Base-by-base conservation (phyloP, 139 green algal species). In the Tetradesmus obliquus region DNA sequence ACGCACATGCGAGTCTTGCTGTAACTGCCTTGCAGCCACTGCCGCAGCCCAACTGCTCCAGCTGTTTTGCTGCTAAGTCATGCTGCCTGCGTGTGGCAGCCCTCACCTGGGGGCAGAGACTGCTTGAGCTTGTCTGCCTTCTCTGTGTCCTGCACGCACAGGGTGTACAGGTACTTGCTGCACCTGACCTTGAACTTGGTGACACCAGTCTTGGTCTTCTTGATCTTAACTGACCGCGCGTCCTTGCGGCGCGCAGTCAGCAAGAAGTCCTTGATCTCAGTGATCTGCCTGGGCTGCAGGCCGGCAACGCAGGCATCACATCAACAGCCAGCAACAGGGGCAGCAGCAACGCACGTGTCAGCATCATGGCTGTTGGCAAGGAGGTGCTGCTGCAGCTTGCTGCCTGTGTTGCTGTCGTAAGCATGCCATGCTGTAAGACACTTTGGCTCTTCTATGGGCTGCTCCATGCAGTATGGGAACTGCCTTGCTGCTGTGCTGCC, bases 201-300 rank as follows among this genome's bases (percentile, higher is more conserved):
- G 57, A 98, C 94, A 60, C 92, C 91, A 84, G 88, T 88, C 32
- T 92, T 94, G 24, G 94, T 97, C 97, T 99, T 99, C 97, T 99
- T 99, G 93, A 99, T 99, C 96, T 98, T 98, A 10, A 99, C 97
- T 24, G 96, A 98, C 90, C 94, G 93, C 32, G 98, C 98, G 94
- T 99, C 98, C 94, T 99, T 99, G 60, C 98, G 95, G 85, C 98
- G 94, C 15, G 98, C 98, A 74, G 97, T 99, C 91, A 99, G 95
- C 69, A 99, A 96, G 96, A 99, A 99, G 91, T 99, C 98, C 98
- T 99, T 99, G 94, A 99, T 99, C 93, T 99, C 98, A 81, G 96
- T 95, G 91, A 99, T 99, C 92, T 99, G 97, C 95, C 97, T 98
- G 74, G 98, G 98, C 98, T 99, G 98, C 86, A 90, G 84, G 76